Evolutionary conservation across 1,284 basidiomycete species (phyloP).

Genomic region (Rhodotorula sp.): DNA sequence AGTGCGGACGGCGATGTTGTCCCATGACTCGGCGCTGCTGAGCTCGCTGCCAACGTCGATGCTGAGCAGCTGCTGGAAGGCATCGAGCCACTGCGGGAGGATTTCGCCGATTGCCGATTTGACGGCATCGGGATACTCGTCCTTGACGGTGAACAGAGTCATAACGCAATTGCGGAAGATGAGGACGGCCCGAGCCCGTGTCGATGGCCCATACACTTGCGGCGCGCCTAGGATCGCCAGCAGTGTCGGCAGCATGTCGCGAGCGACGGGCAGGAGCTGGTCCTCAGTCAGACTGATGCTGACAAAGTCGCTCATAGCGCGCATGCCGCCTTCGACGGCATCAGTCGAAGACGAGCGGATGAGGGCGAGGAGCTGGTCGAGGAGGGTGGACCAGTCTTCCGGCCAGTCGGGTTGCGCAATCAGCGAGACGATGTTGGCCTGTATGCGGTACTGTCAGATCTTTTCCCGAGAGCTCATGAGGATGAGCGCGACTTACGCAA

Average conservation of each 20-base stretch:
- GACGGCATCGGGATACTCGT: conserved; percentile 80
- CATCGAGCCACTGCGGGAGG: conserved; percentile 83
- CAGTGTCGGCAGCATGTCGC: conserved; percentile 78
- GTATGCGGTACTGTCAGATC: background rate
- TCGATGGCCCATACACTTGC: conserved; percentile 71
- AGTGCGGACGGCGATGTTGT: conserved; percentile 63
- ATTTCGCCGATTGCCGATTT: conserved; percentile 77
- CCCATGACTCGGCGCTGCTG: conserved; percentile 60
- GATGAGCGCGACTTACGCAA: conserved; percentile 60
- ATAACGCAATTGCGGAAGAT: conserved; percentile 89
- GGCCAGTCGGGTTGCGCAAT: conserved; percentile 91
- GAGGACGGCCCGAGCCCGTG: conserved; percentile 77
- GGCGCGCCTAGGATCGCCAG: conserved; percentile 73
- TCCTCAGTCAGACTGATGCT: conserved; percentile 81
- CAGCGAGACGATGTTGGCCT: conserved; percentile 80
- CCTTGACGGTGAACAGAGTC: conserved; percentile 90
- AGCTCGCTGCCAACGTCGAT: conserved; percentile 27
- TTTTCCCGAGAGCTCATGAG: background rate
- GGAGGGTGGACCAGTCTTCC: conserved; percentile 83
- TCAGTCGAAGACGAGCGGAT: conserved; percentile 68
- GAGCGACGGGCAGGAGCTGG: conserved; percentile 82
- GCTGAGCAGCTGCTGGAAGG: conserved; percentile 74
- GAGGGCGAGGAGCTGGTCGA: conserved; percentile 68
- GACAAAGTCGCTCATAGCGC: conserved; percentile 88
- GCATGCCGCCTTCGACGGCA: conserved; percentile 89